Evolutionary conservation across 352 stramenopile species (phyloP).

Genomic region (Globisporangium cederbergense): DNA sequence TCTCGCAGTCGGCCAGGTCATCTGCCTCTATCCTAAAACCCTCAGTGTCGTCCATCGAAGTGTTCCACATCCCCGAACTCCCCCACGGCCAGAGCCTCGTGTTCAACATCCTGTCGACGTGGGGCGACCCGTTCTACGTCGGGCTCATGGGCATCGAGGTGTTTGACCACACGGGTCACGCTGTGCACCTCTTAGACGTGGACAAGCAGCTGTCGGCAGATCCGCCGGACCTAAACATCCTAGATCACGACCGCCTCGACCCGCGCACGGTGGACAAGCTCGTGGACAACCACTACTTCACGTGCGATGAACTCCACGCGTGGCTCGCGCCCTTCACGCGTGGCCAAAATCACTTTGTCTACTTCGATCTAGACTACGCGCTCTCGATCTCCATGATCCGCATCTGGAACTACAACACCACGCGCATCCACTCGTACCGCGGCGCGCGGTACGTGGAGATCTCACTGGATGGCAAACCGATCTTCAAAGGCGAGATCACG

Average conservation of each 20-base stretch:
- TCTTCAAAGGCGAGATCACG: constrained; percentile 84
- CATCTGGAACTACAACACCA: constrained; percentile 90
- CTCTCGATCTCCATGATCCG: constrained; percentile 80
- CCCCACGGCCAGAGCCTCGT: constrained; percentile 65
- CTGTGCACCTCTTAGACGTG: constrained; percentile 50
- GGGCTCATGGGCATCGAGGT: constrained; percentile 88
- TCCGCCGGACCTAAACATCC: constrained; percentile 78
- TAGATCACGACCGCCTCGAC: constrained; percentile 70
- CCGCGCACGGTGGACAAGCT: constrained; percentile 87
- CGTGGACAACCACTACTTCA: constrained; percentile 85
- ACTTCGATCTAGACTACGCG: constrained; percentile 72
- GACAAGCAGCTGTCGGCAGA: constrained; percentile 75
- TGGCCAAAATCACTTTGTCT: constrained; percentile 74
- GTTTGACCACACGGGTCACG: constrained; percentile 80
- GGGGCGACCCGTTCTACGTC: constrained; percentile 90
- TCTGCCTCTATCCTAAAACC: neutral
- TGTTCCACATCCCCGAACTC: constrained; percentile 70
- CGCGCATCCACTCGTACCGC: constrained; percentile 72
- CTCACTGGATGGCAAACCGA: constrained; percentile 45
- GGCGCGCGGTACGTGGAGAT: constrained; percentile 65
- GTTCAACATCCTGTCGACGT: constrained; percentile 86
- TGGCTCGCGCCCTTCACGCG: constrained; percentile 87
- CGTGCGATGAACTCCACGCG: constrained; percentile 84
- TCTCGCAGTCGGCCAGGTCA: neutral
- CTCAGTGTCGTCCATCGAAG: constrained; percentile 20